Conservation (phyloP, 768 basidiomycete species). For the Rhodotorula diobovata region DNA sequence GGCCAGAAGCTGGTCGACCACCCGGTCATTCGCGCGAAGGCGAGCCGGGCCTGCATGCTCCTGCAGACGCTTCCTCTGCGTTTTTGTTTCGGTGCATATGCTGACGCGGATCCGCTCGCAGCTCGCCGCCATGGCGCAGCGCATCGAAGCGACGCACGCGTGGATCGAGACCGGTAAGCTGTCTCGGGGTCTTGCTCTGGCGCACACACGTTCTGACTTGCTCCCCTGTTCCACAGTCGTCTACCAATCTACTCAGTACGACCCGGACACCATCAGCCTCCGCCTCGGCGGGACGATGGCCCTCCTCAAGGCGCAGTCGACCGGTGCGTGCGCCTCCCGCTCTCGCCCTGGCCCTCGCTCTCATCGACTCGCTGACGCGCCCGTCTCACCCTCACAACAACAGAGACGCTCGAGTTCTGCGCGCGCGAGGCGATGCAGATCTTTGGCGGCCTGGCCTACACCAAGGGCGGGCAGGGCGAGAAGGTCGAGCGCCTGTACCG, state of each 20-base stretch:
- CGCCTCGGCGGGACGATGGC: conserved; percentile 36
- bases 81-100: too few species aligned
- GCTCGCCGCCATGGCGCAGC: conserved; percentile 33
- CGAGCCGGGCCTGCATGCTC: not conserved
- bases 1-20: conserved; percentile 35
- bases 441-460: conserved; percentile 32
- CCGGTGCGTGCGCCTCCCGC: conserved; percentile 10
- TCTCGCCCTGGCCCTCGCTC: too few species aligned
- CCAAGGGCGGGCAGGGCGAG: conserved; percentile 39
- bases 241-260: conserved; percentile 28
- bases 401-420: conserved; percentile 37
- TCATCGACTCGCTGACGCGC: not conserved
- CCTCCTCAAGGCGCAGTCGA: conserved; percentile 35
- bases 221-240: conserved; percentile 10
- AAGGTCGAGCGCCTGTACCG: conserved; percentile 30
- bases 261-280: conserved; percentile 16
- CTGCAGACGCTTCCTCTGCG: too few species aligned
- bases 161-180: conserved; percentile 32
- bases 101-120: not conserved
- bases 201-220: not conserved
- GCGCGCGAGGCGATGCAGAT: conserved; percentile 28
- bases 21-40: conserved; percentile 41
- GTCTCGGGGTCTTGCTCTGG: not conserved
- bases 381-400: not conserved
- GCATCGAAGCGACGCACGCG: conserved; percentile 34